Evolutionary conservation across 257 asterid genomes (phyloP).

Genomic region (Paulownia fortunei): DNA sequence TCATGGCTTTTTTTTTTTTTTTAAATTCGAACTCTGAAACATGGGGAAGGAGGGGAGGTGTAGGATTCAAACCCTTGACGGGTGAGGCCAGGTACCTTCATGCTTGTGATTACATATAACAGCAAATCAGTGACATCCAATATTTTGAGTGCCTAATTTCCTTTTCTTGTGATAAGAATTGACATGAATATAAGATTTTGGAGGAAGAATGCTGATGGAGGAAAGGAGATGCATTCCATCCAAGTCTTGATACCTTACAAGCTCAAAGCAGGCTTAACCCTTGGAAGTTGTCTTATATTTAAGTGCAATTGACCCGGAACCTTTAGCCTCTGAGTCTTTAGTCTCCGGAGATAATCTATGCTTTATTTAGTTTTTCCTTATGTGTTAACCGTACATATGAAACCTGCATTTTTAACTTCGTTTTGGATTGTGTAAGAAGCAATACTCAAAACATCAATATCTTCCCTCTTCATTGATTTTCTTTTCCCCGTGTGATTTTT

Average conservation of each 20-base stretch:
- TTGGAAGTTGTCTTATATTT: not conserved
- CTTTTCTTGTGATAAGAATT: not conserved
- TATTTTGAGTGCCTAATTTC: not conserved
- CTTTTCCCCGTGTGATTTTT: conserved; percentile 23
- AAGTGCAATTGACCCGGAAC: not conserved
- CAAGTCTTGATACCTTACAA: not conserved
- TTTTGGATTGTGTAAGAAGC: conserved; percentile 20
- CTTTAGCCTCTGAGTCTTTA: not conserved
- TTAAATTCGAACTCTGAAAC: too few relatives aligned
- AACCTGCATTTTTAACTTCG: not conserved
- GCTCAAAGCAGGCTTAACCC: conserved; percentile 4
- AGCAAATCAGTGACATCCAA: not conserved
- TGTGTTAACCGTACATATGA: not conserved
- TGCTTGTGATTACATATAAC: too few relatives aligned
- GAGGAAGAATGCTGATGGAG: conserved; percentile 4
- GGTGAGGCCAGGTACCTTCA: too few relatives aligned
- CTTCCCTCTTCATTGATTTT: conserved; percentile 34
- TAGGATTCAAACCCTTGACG: too few relatives aligned
- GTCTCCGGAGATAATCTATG: not conserved
- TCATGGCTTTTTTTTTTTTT: too few relatives aligned
- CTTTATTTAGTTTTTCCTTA: conserved; percentile 6
- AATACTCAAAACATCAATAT: not conserved
- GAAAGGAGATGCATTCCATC: not conserved
- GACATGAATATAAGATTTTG: not conserved
- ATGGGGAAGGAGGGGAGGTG: too few relatives aligned